Evolutionary conservation across 257 asterid species (phyloP), one percentile per base, ranked within the genome.

Genomic region (Lantana camara): DNA sequence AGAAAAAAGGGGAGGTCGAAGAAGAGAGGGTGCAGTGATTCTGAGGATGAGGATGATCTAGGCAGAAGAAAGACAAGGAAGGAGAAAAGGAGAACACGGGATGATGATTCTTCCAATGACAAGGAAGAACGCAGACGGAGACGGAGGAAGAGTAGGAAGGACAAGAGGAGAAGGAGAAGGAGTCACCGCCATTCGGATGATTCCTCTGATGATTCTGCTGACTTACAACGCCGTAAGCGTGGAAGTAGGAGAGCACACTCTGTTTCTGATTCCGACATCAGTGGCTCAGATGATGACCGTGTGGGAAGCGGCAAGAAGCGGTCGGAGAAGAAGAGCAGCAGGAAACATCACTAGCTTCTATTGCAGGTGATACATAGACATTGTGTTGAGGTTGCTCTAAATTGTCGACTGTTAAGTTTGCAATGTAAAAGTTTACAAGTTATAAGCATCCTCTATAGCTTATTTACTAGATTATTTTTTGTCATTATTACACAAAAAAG

Each of bases 261-360:
- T 4, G 63, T 46, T 3, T 79, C 90, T 45, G 94, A 77, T 64
- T 84, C 94, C 20, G 90, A 83, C 60, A 77, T 61, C 47, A 73
- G 76, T 20, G 79, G 75, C 23, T 78, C 83, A 0, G 92, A 82
- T n/a, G n/a, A n/a, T 78, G 53, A 82, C 22, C 79, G 96, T 21
- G 84, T 85, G 52, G 93, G 96, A 52, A 80, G 97, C 72, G 89
- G 78, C 78, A 89, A 78, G 76, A 85, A 80, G 77, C 72, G 95
- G 68, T 63, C 79, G 6, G 92, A 64, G 72, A 91, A 83, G 89
- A 85, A 75, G 83, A n/a, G n/a, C n/a, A 82, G 81, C 77, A 78
- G 89, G 77, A 78, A 72, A 29, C 87, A 76, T 57, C 81, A 84
- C 64, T 85, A 82, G 68, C 38, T 57, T 66, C 27, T 15, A 14